Percentiles rank a stretch among this genome's conserved stretches.
Conservation (phyloP, 1,284 basidiomycete species). For the Tilletia horrida region DNA sequence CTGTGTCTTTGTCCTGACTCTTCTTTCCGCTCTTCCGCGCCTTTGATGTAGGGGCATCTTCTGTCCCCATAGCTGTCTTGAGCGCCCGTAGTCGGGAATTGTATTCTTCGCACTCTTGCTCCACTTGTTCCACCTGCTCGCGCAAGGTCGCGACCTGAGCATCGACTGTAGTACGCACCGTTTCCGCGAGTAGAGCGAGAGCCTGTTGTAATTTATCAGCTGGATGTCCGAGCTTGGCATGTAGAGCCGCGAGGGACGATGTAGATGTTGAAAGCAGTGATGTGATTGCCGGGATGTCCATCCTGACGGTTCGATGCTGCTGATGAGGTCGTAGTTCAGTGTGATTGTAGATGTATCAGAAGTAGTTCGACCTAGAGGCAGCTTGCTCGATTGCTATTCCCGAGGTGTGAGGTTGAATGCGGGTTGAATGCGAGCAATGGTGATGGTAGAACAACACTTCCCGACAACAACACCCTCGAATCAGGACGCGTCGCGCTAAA, state of each 20-base stretch:
- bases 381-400: too few relatives aligned
- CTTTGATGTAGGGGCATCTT: not conserved
- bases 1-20: not conserved
- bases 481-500: too few relatives aligned
- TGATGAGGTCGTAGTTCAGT: not conserved
- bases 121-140: slow-evolving; percentile 36
- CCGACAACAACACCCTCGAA: too few relatives aligned
- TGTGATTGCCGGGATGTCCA: slow-evolving; percentile 45
- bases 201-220: slow-evolving; percentile 39
- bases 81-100: slow-evolving; percentile 15
- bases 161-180: slow-evolving; percentile 45
- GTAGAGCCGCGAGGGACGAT: slow-evolving; percentile 35
- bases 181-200: slow-evolving; percentile 40
- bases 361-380: too few relatives aligned
- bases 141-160: slow-evolving; percentile 44
- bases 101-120: slow-evolving; percentile 30
- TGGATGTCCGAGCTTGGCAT: slow-evolving; percentile 45
- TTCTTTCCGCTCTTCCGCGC: not conserved
- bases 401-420: too few relatives aligned
- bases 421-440: too few relatives aligned
- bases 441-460: too few relatives aligned
- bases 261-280: slow-evolving; percentile 43
- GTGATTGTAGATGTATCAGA: not conserved
- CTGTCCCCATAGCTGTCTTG: not conserved
- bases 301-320: slow-evolving; percentile 21